Evolutionary conservation across 2,329 filamentous ascomycete species (phyloP).

Genomic region (Phaeosphaeria sp.): DNA sequence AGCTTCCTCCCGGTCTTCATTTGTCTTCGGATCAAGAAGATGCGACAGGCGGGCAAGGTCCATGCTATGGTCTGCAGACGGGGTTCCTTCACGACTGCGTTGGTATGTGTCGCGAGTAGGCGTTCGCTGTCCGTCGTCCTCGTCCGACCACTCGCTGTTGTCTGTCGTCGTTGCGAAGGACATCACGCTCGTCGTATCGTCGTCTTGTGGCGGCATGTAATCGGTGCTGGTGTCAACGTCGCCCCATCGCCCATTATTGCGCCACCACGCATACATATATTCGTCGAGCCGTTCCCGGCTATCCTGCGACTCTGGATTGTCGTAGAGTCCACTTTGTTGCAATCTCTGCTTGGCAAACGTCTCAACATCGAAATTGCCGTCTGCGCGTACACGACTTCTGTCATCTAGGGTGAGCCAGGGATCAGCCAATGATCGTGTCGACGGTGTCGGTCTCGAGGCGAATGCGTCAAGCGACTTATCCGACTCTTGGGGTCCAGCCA

Average conservation of each 20-base stretch:
- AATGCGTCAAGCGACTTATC: constrained; percentile 22
- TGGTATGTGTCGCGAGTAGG: constrained; percentile 73
- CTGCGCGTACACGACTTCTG: constrained; percentile 25
- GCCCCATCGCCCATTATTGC: constrained; percentile 83
- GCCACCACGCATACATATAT: constrained; percentile 85
- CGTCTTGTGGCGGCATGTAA: constrained; percentile 68
- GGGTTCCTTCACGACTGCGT: constrained; percentile 60
- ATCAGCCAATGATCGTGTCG: constrained; percentile 15
- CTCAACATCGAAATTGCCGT: constrained; percentile 74
- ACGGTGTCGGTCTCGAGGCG: constrained; percentile 2
- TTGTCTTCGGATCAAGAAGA: constrained; percentile 79
- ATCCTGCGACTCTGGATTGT: constrained; percentile 38
- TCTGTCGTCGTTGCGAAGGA: constrained; percentile 65
- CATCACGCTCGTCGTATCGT: constrained; percentile 83
- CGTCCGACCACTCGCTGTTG: constrained; percentile 48
- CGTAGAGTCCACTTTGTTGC: constrained; percentile 42
- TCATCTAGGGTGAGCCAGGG: constrained; percentile 36
- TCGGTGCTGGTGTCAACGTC: constrained; percentile 81
- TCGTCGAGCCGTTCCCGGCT: constrained; percentile 72
- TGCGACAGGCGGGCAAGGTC: constrained; percentile 74
- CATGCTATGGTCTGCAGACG: constrained; percentile 57
- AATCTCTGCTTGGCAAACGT: constrained; percentile 73
- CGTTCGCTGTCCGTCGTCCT: constrained; percentile 65
- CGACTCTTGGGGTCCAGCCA: constrained; percentile 52
- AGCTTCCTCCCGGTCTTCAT: constrained; percentile 82